Evolutionary conservation across 805 yeast genomes (phyloP), one percentile per base, ranked within the genome.

Genomic region (Kazachstania martiniae): DNA sequence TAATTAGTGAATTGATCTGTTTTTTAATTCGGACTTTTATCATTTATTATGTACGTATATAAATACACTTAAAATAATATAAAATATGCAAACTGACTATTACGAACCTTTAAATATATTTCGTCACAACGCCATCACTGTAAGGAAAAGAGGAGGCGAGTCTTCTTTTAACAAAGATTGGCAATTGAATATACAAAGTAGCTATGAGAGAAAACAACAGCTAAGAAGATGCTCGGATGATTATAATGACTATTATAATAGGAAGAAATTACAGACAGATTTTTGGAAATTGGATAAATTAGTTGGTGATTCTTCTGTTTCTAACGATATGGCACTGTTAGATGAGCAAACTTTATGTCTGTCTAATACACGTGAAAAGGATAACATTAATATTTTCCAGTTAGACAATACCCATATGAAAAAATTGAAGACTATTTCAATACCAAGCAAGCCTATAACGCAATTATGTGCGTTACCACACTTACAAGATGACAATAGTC

Each of bases 191-290:
- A n/a, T n/a, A n/a, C n/a, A n/a, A n/a, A n/a, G n/a, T n/a, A n/a
- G n/a, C n/a, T n/a, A n/a, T n/a, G n/a, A n/a, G n/a, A n/a, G n/a
- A n/a, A 44, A 49, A 5, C 44, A 50, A 10, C 32, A 38, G 19
- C 33, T 53, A 27, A 40, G 56, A 25, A 49, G 46, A 30, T 47
- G 41, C 7, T 47, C 54, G 2, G 49, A 49, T 12, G 53, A 52
- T 18, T 47, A 38, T 30, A 52, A 53, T 33, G 58, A 49, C 29
- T 46, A 31, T 28, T 47, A 44, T 25, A 42, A 44, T 2, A 48
- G 56, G 0, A 42, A 41, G 29, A 51, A 47, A 36, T 36, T 53
- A 9, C 35, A 35, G 23, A 48, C 56, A 4, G 46, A 46, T 18
- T 52, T 43, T 29, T 53, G 51, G 51, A 33, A 37, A 10, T 16